Evolutionary conservation across 768 basidiomycete species (phyloP).

Genomic region (Lentinula boryana): DNA sequence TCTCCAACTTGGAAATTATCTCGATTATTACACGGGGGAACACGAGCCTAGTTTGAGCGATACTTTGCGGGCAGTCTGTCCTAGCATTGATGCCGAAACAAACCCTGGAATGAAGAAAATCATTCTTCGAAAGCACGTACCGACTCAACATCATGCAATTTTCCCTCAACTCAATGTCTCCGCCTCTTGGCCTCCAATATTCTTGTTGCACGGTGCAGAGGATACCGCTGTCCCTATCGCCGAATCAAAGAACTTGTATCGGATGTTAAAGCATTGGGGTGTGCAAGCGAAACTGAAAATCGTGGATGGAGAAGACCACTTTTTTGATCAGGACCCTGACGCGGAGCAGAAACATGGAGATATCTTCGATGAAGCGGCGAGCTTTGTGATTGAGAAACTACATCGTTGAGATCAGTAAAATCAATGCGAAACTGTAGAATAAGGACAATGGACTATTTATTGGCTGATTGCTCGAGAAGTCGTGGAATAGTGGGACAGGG

Average conservation of each 20-base stretch:
- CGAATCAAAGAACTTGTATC: conserved; percentile 33
- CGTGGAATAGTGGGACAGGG: too few species aligned
- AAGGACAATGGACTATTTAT: too few species aligned
- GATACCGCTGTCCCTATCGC: conserved; percentile 39
- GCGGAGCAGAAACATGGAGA: neutral
- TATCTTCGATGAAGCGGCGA: neutral
- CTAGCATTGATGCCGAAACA: neutral
- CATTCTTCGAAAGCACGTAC: conserved; percentile 13
- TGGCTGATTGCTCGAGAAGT: too few species aligned
- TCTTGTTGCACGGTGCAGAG: conserved; percentile 40
- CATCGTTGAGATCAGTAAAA: too few species aligned
- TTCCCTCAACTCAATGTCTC: conserved; percentile 40
- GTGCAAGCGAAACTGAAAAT: conserved; percentile 13
- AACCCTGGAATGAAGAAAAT: neutral
- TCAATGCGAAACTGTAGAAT: too few species aligned
- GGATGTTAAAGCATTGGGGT: conserved; percentile 21
- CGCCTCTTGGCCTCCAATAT: conserved; percentile 36
- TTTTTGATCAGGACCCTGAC: neutral
- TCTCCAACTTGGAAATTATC: neutral
- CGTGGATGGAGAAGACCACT: conserved; percentile 2
- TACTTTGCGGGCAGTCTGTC: neutral
- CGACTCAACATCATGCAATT: conserved; percentile 22
- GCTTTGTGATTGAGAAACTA: neutral
- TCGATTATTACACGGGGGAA: conserved; percentile 1
- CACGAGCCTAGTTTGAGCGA: neutral